Percentiles rank a stretch among this genome's conserved stretches.
Conservation (phyloP, 805 yeast species). For the Saturnispora halmiae region DNA sequence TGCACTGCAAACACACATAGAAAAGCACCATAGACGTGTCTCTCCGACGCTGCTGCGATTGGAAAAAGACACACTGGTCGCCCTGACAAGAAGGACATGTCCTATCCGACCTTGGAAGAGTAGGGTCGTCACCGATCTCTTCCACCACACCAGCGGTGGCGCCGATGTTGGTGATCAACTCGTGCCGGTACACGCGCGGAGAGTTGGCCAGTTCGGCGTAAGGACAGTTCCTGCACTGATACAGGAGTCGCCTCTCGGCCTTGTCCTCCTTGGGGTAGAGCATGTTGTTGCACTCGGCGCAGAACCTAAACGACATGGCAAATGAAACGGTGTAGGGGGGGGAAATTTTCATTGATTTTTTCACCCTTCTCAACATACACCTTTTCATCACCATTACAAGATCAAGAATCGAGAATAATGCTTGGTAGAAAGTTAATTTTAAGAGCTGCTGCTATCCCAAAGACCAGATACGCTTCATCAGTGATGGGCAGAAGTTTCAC, state of each 20-base stretch:
- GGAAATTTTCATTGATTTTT: neutral
- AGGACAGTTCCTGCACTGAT: slow-evolving; percentile 90
- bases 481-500: slow-evolving; percentile 17
- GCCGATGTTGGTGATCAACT: slow-evolving; percentile 81
- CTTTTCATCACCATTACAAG: neutral
- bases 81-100: slow-evolving; percentile 87
- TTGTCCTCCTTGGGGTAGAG: slow-evolving; percentile 94
- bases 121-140: slow-evolving; percentile 95
- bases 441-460: neutral
- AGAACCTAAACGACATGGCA: slow-evolving; percentile 70
- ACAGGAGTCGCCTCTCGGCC: slow-evolving; percentile 62
- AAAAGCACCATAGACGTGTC: slow-evolving; percentile 94
- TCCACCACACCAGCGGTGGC: slow-evolving; percentile 97
- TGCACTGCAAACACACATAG: slow-evolving; percentile 85
- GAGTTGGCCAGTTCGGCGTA: slow-evolving; percentile 87
- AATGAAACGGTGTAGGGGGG: too few relatives aligned
- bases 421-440: slow-evolving; percentile 8
- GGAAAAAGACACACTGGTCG: slow-evolving; percentile 91
- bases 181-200: slow-evolving; percentile 85
- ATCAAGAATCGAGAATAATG: slow-evolving; percentile 1
- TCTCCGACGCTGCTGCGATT: slow-evolving; percentile 87
- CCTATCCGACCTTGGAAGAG: slow-evolving; percentile 89
- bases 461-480: too few relatives aligned
- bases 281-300: slow-evolving; percentile 97
- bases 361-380: neutral